phyloP scores from a whole-genome alignment of 2,329 filamentous ascomycete species.

The Aspergillus texensis region DNA sequence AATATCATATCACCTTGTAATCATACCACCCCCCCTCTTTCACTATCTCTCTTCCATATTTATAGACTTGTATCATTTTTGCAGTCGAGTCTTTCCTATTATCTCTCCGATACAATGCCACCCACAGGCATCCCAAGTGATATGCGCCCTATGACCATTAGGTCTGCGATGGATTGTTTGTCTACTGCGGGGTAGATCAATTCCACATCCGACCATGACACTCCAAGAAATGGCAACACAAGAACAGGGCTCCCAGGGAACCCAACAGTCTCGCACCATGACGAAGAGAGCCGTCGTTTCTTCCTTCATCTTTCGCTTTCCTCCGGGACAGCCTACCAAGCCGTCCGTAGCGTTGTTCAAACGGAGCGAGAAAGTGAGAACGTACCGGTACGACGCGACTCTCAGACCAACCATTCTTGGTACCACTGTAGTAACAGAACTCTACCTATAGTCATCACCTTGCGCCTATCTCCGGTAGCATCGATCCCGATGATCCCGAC shows the following conservation, averaged over 20 bases:
- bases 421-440: background rate
- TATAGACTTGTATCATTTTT: background rate
- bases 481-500: slow-evolving; percentile 56
- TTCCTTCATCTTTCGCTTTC: slow-evolving; percentile 44
- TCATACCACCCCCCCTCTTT: background rate
- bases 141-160: background rate
- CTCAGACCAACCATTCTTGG: background rate
- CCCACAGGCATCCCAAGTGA: background rate
- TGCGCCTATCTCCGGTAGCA: slow-evolving; percentile 64
- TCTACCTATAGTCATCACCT: slow-evolving; percentile 49
- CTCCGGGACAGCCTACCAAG: slow-evolving; percentile 20
- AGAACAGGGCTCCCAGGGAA: background rate
- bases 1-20: background rate
- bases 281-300: slow-evolving; percentile 44
- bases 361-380: slow-evolving; percentile 61
- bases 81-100: no score
- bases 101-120: background rate
- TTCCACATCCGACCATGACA: background rate
- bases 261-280: background rate
- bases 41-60: background rate
- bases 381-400: slow-evolving; percentile 54
- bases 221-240: background rate
- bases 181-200: background rate
- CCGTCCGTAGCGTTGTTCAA: slow-evolving; percentile 63
- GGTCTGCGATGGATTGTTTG: background rate